A percentile compares a stretch with the other conserved stretches of the same genome.
Evolutionary conservation across 441 rosid species (phyloP).

Genomic region (Erodium texanum): DNA sequence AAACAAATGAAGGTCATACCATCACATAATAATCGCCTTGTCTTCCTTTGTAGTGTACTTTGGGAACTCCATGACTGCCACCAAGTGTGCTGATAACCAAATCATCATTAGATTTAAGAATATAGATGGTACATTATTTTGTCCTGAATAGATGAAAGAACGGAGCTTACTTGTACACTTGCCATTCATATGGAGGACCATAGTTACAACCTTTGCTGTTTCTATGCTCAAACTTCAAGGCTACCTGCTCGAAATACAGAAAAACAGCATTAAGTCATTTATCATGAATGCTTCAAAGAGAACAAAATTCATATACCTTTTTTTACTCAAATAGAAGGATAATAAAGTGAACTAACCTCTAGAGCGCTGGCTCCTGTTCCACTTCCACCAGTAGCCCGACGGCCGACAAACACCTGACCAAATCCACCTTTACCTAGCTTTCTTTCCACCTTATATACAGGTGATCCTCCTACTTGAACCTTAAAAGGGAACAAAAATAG

Average conservation of each 20-base stretch:
- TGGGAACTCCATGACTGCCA: conserved; percentile 97
- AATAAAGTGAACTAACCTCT: conserved; percentile 43
- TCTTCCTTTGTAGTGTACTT: conserved; percentile 88
- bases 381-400: conserved; percentile 74
- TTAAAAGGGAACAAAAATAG: conserved; percentile 20
- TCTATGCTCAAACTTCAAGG: conserved; percentile 91
- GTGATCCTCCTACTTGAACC: conserved; percentile 99
- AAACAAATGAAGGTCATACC: conserved; percentile 42
- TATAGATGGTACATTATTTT: neutral
- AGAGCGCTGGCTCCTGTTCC: conserved; percentile 55
- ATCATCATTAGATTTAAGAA: conserved; percentile 12
- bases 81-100: conserved; percentile 65
- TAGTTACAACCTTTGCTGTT: conserved; percentile 97
- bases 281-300: neutral
- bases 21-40: conserved; percentile 95
- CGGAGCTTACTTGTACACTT: conserved; percentile 77
- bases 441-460: conserved; percentile 33
- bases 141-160: conserved; percentile 10
- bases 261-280: neutral
- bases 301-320: neutral
- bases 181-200: conserved; percentile 99
- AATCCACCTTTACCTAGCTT: conserved; percentile 97
- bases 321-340: neutral
- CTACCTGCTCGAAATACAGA: conserved; percentile 44
- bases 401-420: conserved; percentile 97